Conservation (phyloP, 2,329 filamentous ascomycete species). For the Aspergillus awamori region DNA sequence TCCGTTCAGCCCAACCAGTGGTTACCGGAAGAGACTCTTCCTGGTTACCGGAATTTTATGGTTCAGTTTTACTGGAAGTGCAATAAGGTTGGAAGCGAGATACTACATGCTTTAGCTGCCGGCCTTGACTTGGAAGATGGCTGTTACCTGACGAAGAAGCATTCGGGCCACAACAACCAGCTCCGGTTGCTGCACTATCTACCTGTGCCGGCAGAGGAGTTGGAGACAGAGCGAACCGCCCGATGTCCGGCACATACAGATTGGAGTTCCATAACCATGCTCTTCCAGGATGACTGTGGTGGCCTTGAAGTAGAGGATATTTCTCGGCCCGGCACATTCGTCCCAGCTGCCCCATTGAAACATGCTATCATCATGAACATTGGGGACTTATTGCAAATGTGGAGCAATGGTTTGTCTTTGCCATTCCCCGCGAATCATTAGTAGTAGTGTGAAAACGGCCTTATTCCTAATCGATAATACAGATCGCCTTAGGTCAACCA, state of each 20-base stretch:
- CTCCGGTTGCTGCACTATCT: slow-evolving; percentile 64
- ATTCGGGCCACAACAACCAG: slow-evolving; percentile 61
- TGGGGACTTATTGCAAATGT: slow-evolving; percentile 54
- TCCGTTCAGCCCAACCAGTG: slow-evolving; percentile 54
- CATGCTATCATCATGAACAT: slow-evolving; percentile 54
- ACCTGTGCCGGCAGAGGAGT: slow-evolving; percentile 47
- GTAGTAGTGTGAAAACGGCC: neutral
- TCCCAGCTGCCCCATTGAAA: slow-evolving; percentile 44
- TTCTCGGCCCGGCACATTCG: slow-evolving; percentile 41
- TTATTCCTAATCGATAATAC: slow-evolving; percentile 10
- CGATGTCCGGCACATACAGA: slow-evolving; percentile 59
- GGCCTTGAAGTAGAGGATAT: slow-evolving; percentile 56
- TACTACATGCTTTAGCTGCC: slow-evolving; percentile 52
- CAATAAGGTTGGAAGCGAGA: slow-evolving; percentile 45
- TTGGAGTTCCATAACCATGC: slow-evolving; percentile 57
- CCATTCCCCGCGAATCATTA: neutral
- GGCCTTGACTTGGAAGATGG: slow-evolving; percentile 53
- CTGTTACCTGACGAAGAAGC: slow-evolving; percentile 50
- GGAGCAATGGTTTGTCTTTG: slow-evolving; percentile 49
- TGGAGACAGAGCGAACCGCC: slow-evolving; percentile 48
- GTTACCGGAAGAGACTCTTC: slow-evolving; percentile 50
- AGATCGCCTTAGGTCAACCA: slow-evolving; percentile 57
- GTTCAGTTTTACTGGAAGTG: slow-evolving; percentile 55
- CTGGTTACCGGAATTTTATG: slow-evolving; percentile 54
- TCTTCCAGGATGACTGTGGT: slow-evolving; percentile 58